These are phyloP conservation scores for Leucaena leucocephala DNA, from an alignment of 306 rosid species.

Conservation along the genomic window DNA sequence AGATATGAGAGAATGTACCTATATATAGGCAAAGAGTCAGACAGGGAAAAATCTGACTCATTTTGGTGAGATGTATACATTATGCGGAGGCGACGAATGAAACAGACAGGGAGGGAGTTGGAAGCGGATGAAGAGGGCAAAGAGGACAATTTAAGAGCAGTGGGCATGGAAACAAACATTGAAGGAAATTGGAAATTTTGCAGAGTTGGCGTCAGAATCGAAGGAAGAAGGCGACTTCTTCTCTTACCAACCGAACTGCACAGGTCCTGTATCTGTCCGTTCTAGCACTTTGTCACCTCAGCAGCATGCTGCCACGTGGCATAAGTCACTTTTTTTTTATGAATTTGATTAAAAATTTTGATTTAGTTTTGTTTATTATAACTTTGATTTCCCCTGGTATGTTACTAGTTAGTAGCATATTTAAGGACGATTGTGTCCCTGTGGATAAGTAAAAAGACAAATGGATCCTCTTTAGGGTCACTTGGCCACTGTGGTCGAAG, in stretches of 20 bases:
- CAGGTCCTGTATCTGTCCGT: not conserved
- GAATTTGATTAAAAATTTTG: too few relatives aligned
- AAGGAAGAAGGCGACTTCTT: constrained; percentile 39
- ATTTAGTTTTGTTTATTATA: too few relatives aligned
- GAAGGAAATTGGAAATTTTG: not conserved
- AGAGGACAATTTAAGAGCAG: not conserved
- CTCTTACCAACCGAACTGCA: constrained; percentile 45
- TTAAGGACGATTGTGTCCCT: constrained; percentile 19
- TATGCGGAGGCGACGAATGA: constrained; percentile 32
- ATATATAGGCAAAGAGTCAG: constrained; percentile 12
- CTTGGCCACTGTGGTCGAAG: not conserved
- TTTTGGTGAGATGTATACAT: constrained; percentile 33
- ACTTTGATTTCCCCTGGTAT: too few relatives aligned
- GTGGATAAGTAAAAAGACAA: not conserved
- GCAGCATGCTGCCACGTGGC: constrained; percentile 40
- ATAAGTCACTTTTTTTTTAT: not conserved
- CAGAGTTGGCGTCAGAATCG: constrained; percentile 43
- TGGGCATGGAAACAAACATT: not conserved
- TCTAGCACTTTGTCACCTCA: not conserved
- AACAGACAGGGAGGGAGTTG: constrained; percentile 1
- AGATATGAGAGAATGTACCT: constrained; percentile 13
- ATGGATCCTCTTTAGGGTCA: not conserved
- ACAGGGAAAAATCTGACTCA: constrained; percentile 18
- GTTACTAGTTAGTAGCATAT: not conserved
- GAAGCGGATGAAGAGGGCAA: not conserved